Evolutionary conservation across 1,284 basidiomycete species (phyloP).

Genomic region (Sanghuangporus baumii): DNA sequence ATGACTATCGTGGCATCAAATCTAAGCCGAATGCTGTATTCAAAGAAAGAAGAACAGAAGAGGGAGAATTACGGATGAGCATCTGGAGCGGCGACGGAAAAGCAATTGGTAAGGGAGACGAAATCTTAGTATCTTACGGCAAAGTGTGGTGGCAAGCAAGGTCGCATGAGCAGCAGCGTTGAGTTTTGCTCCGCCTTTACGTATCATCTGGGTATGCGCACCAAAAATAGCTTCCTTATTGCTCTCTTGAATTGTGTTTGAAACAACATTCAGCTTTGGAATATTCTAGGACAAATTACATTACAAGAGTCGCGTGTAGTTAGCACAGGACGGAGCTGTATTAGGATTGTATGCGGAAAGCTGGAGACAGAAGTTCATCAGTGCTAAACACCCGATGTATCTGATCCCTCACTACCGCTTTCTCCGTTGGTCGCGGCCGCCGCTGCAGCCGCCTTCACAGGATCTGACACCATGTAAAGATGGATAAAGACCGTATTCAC

Average conservation of each 20-base stretch:
- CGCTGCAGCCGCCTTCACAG: constrained; percentile 17
- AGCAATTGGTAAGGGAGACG: constrained; percentile 73
- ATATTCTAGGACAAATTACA: constrained; percentile 10
- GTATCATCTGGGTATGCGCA: neutral
- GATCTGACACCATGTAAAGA: constrained; percentile 7
- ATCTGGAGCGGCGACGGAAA: constrained; percentile 56
- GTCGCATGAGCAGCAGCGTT: constrained; percentile 10
- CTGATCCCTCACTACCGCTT: constrained; percentile 16
- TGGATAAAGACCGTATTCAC: neutral
- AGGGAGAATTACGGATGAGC: constrained; percentile 73
- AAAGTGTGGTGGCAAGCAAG: constrained; percentile 81
- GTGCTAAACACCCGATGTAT: constrained; percentile 10
- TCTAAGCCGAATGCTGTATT: constrained; percentile 73
- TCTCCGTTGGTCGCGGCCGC: constrained; percentile 15
- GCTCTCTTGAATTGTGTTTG: neutral
- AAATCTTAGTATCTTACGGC: constrained; percentile 89
- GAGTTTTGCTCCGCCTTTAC: neutral
- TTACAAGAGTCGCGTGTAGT: constrained; percentile 10
- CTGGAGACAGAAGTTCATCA: neutral
- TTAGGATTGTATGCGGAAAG: neutral
- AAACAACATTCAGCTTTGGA: neutral
- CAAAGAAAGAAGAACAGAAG: constrained; percentile 43
- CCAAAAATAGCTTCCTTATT: neutral
- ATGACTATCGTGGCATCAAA: constrained; percentile 77
- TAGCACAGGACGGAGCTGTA: neutral